Evolutionary conservation across 331 rosid genomes (phyloP), one percentile per base, ranked within the genome.

Genomic region (Quercus tomentella): DNA sequence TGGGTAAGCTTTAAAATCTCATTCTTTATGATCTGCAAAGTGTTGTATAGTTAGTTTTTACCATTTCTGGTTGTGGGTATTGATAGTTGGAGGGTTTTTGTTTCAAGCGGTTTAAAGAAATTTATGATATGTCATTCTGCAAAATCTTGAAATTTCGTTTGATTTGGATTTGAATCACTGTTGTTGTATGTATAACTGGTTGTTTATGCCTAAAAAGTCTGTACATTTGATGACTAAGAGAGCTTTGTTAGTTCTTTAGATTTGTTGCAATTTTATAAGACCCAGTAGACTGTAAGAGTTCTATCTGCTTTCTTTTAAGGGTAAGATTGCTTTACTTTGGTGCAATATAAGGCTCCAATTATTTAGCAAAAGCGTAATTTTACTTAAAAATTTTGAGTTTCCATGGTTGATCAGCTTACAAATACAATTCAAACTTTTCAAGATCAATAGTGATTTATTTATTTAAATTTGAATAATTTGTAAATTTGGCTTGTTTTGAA

Each of bases 61-160:
- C 18, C 20, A 10, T 25, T 60, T 60, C 31, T 60, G 67, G 51
- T 65, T 76, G 76, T 80, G 82, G 82, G 68, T 84, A 68, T 20
- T 77, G 61, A n/a, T 55, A 70, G n/a, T 37, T n/a, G 30, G 54
- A 45, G 49, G n/a, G 18, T 30, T 56, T 73, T 55, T 31, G 45
- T 73, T 71, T n/a, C 58, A 41, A 18, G 41, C 15, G 1, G 23
- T 77, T 74, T 41, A 17, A 79, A 23, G 72, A 8, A 15, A 52
- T 66, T 60, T 75, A 33, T 66, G 25, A 66, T 43, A 66, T 33
- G 21, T 33, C 22, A 18, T 66, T 5, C 41, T 66, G 23, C 45
- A 66, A 4, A 57, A 62, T 80, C 35, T 62, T 63, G 43, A 77
- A 77, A 56, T 56, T 66, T 16, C 70, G n/a, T 26, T 21, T 65